Percentiles rank a stretch among this genome's conserved stretches.
Conservation (phyloP, 2,329 filamentous ascomycete species). For the Verticillium nubilum region DNA sequence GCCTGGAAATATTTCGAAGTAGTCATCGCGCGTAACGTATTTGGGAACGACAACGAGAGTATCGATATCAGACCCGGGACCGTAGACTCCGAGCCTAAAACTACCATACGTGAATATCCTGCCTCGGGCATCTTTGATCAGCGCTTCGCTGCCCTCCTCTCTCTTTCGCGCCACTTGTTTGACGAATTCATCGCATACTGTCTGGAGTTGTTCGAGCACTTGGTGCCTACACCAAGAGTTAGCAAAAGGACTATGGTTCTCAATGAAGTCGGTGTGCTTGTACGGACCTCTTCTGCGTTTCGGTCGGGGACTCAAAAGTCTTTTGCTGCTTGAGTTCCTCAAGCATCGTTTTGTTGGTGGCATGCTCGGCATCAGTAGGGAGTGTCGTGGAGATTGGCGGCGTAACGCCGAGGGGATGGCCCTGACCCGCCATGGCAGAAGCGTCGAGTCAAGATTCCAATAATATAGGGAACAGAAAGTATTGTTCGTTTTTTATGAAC, state of each 20-base stretch:
- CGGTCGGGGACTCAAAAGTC: conserved; percentile 81
- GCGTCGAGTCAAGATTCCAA: background rate
- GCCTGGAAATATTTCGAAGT: conserved; percentile 83
- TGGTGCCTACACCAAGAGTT: conserved; percentile 44
- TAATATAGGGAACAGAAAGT: background rate
- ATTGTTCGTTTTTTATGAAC: too few relatives aligned
- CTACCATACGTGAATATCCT: conserved; percentile 96
- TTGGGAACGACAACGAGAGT: conserved; percentile 89
- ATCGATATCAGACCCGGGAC: conserved; percentile 96
- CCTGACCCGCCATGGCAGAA: conserved; percentile 28
- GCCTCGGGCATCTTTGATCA: conserved; percentile 79
- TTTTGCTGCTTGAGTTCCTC: conserved; percentile 83
- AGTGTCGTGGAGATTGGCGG: conserved; percentile 73
- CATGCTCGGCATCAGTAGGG: conserved; percentile 71
- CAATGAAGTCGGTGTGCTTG: background rate
- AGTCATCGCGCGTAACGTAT: conserved; percentile 83
- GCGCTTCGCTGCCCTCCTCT: conserved; percentile 64
- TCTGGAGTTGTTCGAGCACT: conserved; percentile 72
- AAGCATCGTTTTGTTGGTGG: conserved; percentile 72
- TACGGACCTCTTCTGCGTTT: conserved; percentile 73
- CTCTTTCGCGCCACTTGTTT: conserved; percentile 71
- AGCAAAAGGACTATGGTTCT: background rate
- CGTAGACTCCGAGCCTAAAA: conserved; percentile 89
- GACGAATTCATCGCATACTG: conserved; percentile 81
- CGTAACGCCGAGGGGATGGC: conserved; percentile 61